Evolutionary conservation across 805 yeast species (phyloP).

Genomic region (Suhomyces faveliae): DNA sequence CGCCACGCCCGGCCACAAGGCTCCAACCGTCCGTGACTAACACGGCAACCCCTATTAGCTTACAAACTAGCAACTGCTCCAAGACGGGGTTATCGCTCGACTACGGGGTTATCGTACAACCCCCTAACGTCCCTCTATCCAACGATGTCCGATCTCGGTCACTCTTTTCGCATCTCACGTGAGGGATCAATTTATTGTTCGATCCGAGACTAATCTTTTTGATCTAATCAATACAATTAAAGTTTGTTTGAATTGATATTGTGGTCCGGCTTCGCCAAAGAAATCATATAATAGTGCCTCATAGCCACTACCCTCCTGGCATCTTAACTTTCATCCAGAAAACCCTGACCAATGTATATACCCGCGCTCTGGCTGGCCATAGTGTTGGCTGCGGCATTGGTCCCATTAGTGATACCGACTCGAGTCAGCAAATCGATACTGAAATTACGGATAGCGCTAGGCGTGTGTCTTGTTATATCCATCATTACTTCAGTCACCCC

Average conservation of each 20-base stretch:
- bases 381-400: slow-evolving; percentile 1
- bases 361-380: not conserved
- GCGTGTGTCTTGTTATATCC: slow-evolving; percentile 10
- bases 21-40: too few relatives aligned
- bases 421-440: not conserved
- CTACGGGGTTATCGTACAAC: too few relatives aligned
- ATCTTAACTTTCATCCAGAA: not conserved
- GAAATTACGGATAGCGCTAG: slow-evolving; percentile 5
- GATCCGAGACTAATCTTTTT: not conserved
- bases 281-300: not conserved
- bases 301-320: not conserved
- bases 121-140: too few relatives aligned
- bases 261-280: not conserved
- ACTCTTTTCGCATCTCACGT: not conserved
- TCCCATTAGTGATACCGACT: not conserved
- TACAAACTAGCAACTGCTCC: too few relatives aligned
- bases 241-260: not conserved
- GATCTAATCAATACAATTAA: not conserved
- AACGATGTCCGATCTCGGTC: slow-evolving; percentile 1
- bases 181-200: not conserved
- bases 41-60: too few relatives aligned
- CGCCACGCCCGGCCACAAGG: too few relatives aligned
- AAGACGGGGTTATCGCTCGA: too few relatives aligned
- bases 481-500: slow-evolving; percentile 24
- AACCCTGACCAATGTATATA: not conserved